Percentiles rank a stretch among this genome's conserved stretches.
These are phyloP conservation scores for Gastrolobium bilobum DNA, from an alignment of 306 rosid genomes.

Conservation along the genomic window DNA sequence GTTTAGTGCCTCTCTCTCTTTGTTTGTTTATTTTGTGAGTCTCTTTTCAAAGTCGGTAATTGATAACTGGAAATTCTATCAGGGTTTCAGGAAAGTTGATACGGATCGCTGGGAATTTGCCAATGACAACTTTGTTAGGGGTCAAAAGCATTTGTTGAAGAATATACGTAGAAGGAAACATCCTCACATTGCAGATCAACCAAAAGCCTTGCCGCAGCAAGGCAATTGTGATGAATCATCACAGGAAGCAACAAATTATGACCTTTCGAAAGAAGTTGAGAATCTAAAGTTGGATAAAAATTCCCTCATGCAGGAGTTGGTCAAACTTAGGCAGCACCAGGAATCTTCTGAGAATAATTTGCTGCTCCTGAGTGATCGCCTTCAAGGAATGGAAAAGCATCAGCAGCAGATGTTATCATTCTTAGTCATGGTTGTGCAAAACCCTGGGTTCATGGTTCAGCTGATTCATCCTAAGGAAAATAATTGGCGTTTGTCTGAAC, in stretches of 20 bases:
- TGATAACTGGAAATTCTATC: conserved; percentile 45
- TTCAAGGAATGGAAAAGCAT: conserved; percentile 91
- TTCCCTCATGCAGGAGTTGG: conserved; percentile 80
- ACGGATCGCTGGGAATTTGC: conserved; percentile 91
- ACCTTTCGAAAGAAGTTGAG: conserved; percentile 86
- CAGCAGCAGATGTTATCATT: conserved; percentile 97
- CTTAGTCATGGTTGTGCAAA: conserved; percentile 95
- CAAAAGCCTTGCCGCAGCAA: conserved; percentile 51
- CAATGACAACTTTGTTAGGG: conserved; percentile 77
- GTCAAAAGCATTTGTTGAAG: conserved; percentile 79
- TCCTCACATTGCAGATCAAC: conserved; percentile 68
- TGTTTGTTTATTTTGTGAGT: neutral
- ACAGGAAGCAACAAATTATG: conserved; percentile 47
- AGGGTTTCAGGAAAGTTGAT: conserved; percentile 97
- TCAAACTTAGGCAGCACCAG: conserved; percentile 82
- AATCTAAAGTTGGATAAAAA: conserved; percentile 78
- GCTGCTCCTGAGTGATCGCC: conserved; percentile 70
- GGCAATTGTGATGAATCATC: conserved; percentile 54
- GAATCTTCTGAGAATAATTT: conserved; percentile 74
- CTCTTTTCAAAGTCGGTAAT: conserved; percentile 30
- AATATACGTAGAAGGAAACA: conserved; percentile 81
- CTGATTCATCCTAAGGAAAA: conserved; percentile 85
- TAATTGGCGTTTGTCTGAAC: conserved; percentile 76
- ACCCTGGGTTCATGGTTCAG: conserved; percentile 83
- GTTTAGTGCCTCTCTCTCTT: conserved; percentile 16